Evolutionary conservation across 495 filamentous ascomycete genomes (phyloP).

Genomic region (Penicillium arizonense): DNA sequence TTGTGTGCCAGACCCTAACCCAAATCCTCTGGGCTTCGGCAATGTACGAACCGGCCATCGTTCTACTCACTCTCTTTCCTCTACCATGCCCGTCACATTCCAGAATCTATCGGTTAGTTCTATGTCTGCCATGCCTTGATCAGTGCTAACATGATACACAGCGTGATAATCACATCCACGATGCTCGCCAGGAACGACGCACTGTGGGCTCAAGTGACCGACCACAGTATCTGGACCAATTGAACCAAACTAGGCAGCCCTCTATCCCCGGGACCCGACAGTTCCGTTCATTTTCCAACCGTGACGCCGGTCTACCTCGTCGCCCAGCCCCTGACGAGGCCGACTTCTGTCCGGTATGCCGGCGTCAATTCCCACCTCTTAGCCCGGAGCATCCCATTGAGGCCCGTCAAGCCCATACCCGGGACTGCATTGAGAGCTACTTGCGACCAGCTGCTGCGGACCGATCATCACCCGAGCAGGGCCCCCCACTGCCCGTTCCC

Average conservation of each 20-base stretch:
- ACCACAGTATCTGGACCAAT: constrained; percentile 6
- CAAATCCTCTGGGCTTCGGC: constrained; percentile 50
- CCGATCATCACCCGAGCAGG: constrained; percentile 13
- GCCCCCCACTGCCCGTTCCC: constrained; percentile 19
- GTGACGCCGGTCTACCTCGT: constrained; percentile 16
- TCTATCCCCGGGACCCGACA: constrained; percentile 17
- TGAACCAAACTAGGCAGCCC: neutral
- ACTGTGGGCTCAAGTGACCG: constrained; percentile 13
- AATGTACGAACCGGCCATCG: constrained; percentile 26
- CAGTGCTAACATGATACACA: neutral
- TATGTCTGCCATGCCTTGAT: neutral
- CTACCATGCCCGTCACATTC: constrained; percentile 8
- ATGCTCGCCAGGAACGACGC: constrained; percentile 16
- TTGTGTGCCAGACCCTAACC: constrained; percentile 90
- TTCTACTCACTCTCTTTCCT: constrained; percentile 22
- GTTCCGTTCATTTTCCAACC: constrained; percentile 6
- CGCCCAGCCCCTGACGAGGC: constrained; percentile 61
- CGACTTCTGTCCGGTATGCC: constrained; percentile 91
- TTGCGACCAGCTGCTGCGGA: constrained; percentile 13
- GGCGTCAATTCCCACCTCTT: constrained; percentile 67
- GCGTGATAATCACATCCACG: neutral
- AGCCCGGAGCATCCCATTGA: constrained; percentile 57
- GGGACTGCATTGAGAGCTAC: constrained; percentile 63
- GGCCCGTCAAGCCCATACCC: constrained; percentile 73
- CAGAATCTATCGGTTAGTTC: constrained; percentile 12